phyloP scores from a whole-genome alignment of 1,284 basidiomycete genomes.

The Hemileia vastatrix region DNA sequence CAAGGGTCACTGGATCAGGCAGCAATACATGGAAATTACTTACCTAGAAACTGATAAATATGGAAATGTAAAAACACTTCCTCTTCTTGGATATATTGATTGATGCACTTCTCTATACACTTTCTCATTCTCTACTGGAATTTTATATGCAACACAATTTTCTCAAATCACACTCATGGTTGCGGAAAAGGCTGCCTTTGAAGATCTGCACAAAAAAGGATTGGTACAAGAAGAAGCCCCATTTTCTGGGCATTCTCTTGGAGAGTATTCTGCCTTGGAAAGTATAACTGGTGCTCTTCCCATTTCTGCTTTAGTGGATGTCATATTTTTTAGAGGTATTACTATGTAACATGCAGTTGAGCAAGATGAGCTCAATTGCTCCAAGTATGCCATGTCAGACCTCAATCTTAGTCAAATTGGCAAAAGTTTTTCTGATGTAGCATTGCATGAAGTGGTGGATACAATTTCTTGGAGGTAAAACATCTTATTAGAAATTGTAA shows the following conservation, averaged over 20 bases:
- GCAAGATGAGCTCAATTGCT: constrained; percentile 80
- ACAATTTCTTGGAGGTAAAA: constrained; percentile 66
- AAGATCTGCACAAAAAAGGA: constrained; percentile 93
- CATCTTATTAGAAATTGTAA: constrained; percentile 86
- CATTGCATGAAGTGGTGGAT: constrained; percentile 86
- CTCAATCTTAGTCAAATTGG: constrained; percentile 93
- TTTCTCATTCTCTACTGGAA: constrained; percentile 88
- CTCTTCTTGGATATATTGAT: constrained; percentile 73
- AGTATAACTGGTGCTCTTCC: constrained; percentile 92
- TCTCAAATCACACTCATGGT: constrained; percentile 96
- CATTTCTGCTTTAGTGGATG: constrained; percentile 90
- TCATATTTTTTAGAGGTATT: constrained; percentile 98
- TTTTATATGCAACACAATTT: constrained; percentile 95
- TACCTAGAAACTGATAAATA: constrained; percentile 65
- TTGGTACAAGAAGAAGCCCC: constrained; percentile 83
- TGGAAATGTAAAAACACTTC: constrained; percentile 84
- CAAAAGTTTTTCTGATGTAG: constrained; percentile 78
- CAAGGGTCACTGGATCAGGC: no score
- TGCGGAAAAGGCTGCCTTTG: constrained; percentile 93
- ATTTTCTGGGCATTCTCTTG: constrained; percentile 94
- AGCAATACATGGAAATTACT: no score
- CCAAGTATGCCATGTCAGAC: constrained; percentile 97
- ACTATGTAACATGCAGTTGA: constrained; percentile 98
- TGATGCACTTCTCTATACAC: constrained; percentile 87
- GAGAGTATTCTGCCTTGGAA: constrained; percentile 94